Evolutionary conservation across 83 land plant genomes (phyloP).

Genomic region (Thuja plicata): DNA sequence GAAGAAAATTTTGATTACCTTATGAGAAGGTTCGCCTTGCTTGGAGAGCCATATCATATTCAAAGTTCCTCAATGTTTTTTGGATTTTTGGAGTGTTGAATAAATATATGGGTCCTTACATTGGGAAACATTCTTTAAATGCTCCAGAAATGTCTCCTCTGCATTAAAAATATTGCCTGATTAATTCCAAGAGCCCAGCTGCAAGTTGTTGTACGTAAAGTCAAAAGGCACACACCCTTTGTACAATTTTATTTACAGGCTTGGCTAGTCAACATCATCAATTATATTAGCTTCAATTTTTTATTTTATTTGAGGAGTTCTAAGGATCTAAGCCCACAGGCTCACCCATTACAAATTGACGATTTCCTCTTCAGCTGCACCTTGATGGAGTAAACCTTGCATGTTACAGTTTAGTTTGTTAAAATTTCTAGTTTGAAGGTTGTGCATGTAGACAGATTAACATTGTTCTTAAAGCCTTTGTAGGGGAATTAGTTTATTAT

Average conservation of each 20-base stretch:
- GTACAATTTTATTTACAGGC: not conserved
- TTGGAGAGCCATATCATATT: not conserved
- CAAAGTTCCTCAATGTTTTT: not conserved
- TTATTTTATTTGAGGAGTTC: not conserved
- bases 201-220: not conserved
- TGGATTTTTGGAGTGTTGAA: not conserved
- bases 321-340: not conserved
- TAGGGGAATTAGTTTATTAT: not conserved
- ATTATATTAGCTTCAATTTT: not conserved
- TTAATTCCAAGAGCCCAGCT: not conserved
- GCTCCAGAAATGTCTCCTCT: not conserved
- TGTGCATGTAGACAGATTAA: not conserved
- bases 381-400: not conserved
- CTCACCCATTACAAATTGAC: not conserved
- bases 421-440: not conserved
- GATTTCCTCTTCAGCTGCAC: not conserved
- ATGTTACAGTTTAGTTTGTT: not conserved
- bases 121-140: conserved; percentile 1
- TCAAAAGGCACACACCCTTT: not conserved
- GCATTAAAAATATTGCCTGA: not conserved
- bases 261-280: not conserved
- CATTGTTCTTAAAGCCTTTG: not conserved
- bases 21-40: not conserved
- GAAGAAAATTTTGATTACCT: not conserved
- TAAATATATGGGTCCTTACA: not conserved